Percentiles rank a stretch among this genome's conserved stretches.
phyloP scores from a whole-genome alignment of 2,329 filamentous ascomycete species.

The Myriosclerotinia scirpicola region DNA sequence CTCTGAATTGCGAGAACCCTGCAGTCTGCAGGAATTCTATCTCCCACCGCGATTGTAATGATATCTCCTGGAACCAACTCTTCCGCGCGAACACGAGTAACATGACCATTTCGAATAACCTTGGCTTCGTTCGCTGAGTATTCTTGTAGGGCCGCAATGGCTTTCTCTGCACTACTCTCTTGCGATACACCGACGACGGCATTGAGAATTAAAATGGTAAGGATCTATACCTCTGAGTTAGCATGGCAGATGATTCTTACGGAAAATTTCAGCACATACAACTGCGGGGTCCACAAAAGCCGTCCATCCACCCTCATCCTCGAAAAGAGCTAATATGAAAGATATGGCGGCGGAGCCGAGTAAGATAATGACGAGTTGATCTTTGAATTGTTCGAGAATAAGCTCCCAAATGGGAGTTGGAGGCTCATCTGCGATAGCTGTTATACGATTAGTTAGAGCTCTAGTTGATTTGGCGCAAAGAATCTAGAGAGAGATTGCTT shows the following conservation, averaged over 20 bases:
- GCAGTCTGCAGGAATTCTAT: conserved; percentile 94
- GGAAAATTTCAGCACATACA: conserved; percentile 55
- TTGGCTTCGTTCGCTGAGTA: conserved; percentile 99
- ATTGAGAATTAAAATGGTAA: conserved; percentile 95
- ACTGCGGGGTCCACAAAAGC: conserved; percentile 96
- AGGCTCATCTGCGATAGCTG: conserved; percentile 81
- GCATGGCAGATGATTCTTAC: background rate
- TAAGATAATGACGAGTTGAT: conserved; percentile 94
- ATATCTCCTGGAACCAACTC: conserved; percentile 95
- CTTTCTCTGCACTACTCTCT: conserved; percentile 97
- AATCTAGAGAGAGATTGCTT: conserved; percentile 38
- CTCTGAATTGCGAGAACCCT: conserved; percentile 86
- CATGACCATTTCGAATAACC: conserved; percentile 74
- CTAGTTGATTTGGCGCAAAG: conserved; percentile 25
- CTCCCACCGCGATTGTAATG: conserved; percentile 82
- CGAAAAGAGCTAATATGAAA: conserved; percentile 88
- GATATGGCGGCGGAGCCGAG: conserved; percentile 91
- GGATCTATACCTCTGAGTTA: conserved; percentile 59
- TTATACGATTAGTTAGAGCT: conserved; percentile 31
- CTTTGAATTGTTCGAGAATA: conserved; percentile 98
- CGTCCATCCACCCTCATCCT: conserved; percentile 91
- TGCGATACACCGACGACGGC: conserved; percentile 96
- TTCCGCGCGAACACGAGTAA: conserved; percentile 88
- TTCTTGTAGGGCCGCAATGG: conserved; percentile 95
- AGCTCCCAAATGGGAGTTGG: conserved; percentile 96